A percentile compares a stretch with the other conserved stretches of the same genome.
phyloP scores from a whole-genome alignment of 2,329 filamentous ascomycete species.

The Nigrospora oryzae region DNA sequence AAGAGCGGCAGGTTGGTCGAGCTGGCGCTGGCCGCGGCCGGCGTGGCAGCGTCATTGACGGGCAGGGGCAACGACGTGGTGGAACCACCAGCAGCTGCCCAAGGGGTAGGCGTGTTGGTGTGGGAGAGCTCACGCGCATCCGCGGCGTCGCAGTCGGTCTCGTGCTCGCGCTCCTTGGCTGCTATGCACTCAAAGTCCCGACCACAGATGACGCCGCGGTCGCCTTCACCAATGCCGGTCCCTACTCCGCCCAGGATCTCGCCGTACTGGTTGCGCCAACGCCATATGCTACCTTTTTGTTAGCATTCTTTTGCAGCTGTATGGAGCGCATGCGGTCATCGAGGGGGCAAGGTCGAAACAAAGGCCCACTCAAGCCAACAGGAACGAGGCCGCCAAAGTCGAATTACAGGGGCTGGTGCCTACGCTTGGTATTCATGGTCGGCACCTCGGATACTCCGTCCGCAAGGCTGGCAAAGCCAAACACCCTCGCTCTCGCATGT shows the following conservation, averaged over 20 bases:
- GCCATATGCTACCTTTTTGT: constrained; percentile 57
- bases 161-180: constrained; percentile 68
- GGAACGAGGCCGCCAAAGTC: neutral
- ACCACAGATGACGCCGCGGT: constrained; percentile 82
- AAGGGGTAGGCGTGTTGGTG: constrained; percentile 9
- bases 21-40: neutral
- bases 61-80: constrained; percentile 7
- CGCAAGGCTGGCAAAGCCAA: constrained; percentile 83
- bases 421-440: constrained; percentile 53
- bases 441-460: constrained; percentile 55
- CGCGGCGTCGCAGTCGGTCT: constrained; percentile 78
- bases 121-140: constrained; percentile 44
- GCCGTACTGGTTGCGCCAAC: constrained; percentile 79
- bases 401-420: constrained; percentile 10
- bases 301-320: too few relatives aligned
- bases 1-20: neutral
- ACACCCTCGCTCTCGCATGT: constrained; percentile 48
- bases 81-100: constrained; percentile 1
- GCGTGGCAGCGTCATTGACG: constrained; percentile 6
- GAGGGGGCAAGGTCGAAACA: too few relatives aligned
- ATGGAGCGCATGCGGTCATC: too few relatives aligned
- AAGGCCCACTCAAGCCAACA: neutral
- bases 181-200: constrained; percentile 70
- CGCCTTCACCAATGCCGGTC: constrained; percentile 80
- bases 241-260: constrained; percentile 73